Percentiles rank a stretch among this genome's conserved stretches.
Conservation (phyloP, 768 basidiomycete genomes). For the Auricularia sp. region DNA sequence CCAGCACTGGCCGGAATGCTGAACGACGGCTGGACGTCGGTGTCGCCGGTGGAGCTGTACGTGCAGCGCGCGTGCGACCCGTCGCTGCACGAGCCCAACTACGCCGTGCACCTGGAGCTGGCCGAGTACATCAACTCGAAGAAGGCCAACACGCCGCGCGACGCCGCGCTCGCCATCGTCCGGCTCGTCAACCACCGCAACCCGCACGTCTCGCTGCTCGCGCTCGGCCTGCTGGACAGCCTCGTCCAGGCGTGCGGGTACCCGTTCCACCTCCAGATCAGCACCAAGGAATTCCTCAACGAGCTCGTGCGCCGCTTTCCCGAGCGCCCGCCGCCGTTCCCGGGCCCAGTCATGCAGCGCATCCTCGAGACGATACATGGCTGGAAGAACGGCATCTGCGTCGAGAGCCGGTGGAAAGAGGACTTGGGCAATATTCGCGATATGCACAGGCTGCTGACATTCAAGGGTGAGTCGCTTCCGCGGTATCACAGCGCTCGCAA, state of each 20-base stretch:
- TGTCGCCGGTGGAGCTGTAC: conserved; percentile 57
- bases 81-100: conserved; percentile 78
- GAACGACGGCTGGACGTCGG: conserved; percentile 8
- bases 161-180: conserved; percentile 79
- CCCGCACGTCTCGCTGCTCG: conserved; percentile 80
- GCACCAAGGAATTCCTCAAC: conserved; percentile 96
- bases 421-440: conserved; percentile 95
- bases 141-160: conserved; percentile 96
- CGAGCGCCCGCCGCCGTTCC: conserved; percentile 91
- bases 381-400: conserved; percentile 93
- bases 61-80: conserved; percentile 82
- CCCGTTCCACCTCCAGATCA: conserved; percentile 91
- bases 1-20: conserved; percentile 1
- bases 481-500: too few species aligned
- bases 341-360: conserved; percentile 87
- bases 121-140: conserved; percentile 89
- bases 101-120: conserved; percentile 84
- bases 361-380: conserved; percentile 85
- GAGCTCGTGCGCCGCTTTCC: conserved; percentile 97
- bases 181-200: conserved; percentile 86
- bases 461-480: conserved; percentile 60
- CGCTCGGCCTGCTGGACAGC: conserved; percentile 78
- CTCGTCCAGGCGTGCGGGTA: conserved; percentile 95
- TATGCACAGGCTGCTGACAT: conserved; percentile 89
- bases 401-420: conserved; percentile 85